A percentile compares a stretch with the other conserved stretches of the same genome.
phyloP scores from a whole-genome alignment of 1,284 basidiomycete species.

The Ceratobasidium sp. region DNA sequence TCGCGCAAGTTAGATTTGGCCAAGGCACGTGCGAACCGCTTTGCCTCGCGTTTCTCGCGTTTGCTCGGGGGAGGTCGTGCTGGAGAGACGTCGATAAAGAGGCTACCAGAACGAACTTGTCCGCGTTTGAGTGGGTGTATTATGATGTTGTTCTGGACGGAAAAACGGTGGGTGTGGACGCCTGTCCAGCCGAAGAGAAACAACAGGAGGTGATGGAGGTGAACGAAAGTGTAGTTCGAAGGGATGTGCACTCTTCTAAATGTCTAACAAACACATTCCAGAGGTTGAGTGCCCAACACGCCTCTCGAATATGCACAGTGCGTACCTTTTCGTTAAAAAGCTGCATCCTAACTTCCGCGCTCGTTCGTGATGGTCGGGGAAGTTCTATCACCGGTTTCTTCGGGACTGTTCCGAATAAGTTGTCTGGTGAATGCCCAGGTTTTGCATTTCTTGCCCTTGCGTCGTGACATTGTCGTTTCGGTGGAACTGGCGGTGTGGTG shows the following conservation, averaged over 20 bases:
- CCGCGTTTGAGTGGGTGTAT: slow-evolving; percentile 25
- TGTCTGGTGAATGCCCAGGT: slow-evolving; percentile 33
- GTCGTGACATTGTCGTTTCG: slow-evolving; percentile 41
- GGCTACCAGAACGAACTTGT: slow-evolving; percentile 29
- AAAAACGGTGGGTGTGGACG: slow-evolving; percentile 46
- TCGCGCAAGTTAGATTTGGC: slow-evolving; percentile 39
- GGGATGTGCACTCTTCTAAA: slow-evolving; percentile 75
- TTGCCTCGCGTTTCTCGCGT: slow-evolving; percentile 27
- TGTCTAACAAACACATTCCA: slow-evolving; percentile 49
- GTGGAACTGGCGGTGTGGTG: slow-evolving; percentile 13
- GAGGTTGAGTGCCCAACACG: no score
- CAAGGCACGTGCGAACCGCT: slow-evolving; percentile 29
- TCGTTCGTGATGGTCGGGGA: slow-evolving; percentile 32
- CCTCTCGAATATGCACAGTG: neutral
- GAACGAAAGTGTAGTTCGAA: slow-evolving; percentile 72
- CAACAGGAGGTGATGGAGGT: slow-evolving; percentile 68
- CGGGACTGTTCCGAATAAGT: slow-evolving; percentile 34
- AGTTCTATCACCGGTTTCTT: slow-evolving; percentile 30
- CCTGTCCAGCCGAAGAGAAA: slow-evolving; percentile 67
- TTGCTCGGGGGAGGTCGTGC: slow-evolving; percentile 38
- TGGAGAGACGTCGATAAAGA: slow-evolving; percentile 39
- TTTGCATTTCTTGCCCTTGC: slow-evolving; percentile 37
- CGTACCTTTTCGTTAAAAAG: slow-evolving; percentile 28
- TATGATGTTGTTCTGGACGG: slow-evolving; percentile 37
- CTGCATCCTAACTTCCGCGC: slow-evolving; percentile 35